A percentile compares a stretch with the other conserved stretches of the same genome.
phyloP scores from a whole-genome alignment of 176 grass and related monocot genomes.

The Carex kokanica region DNA sequence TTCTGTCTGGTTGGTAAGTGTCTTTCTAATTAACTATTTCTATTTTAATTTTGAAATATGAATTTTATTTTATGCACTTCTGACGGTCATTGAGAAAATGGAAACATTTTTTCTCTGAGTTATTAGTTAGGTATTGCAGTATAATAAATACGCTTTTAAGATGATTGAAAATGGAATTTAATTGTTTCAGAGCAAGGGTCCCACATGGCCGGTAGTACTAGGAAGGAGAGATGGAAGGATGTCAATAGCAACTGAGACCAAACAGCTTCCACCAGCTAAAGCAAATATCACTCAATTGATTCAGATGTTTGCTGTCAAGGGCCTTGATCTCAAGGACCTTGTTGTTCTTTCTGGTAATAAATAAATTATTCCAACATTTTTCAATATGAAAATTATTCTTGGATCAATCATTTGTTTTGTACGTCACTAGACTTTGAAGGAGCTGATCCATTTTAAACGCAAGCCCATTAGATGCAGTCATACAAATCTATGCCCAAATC shows the following conservation, averaged over 20 bases:
- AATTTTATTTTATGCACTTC: not conserved
- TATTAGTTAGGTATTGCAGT: too few relatives aligned
- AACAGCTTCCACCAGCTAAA: conserved; percentile 42
- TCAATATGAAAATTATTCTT: not conserved
- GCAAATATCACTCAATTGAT: conserved; percentile 49
- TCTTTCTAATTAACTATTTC: not conserved
- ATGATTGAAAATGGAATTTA: not conserved
- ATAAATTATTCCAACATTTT: too few relatives aligned
- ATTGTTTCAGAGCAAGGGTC: conserved; percentile 24
- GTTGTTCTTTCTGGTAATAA: conserved; percentile 57
- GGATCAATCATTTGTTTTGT: too few relatives aligned
- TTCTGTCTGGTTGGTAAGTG: conserved; percentile 40
- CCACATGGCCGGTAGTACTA: conserved; percentile 28
- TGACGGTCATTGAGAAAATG: too few relatives aligned
- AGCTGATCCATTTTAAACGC: too few relatives aligned
- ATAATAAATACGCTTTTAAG: not conserved
- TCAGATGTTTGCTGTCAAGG: conserved; percentile 42
- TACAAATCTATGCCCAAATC: too few relatives aligned
- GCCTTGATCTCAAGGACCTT: conserved; percentile 48
- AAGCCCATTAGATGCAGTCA: too few relatives aligned
- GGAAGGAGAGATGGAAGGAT: conserved; percentile 49
- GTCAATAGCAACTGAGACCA: conserved; percentile 41
- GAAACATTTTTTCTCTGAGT: too few relatives aligned
- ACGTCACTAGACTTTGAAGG: too few relatives aligned
- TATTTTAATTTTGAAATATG: not conserved